Evolutionary conservation across 2,329 filamentous ascomycete species (phyloP).

Genomic region (Ploettnerulaceae sp.): DNA sequence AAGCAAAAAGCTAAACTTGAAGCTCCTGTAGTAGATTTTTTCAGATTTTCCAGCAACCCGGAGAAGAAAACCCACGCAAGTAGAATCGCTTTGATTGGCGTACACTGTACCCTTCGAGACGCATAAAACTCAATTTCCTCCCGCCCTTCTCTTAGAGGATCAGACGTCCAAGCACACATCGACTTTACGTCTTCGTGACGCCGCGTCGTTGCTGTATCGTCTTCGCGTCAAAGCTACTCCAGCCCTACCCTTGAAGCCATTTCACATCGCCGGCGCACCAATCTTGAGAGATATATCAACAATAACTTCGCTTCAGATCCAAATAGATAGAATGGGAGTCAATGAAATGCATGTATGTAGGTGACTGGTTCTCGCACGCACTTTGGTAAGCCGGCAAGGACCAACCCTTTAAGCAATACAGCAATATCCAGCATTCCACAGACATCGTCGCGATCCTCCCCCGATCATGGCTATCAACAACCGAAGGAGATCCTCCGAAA

Average conservation of each 20-base stretch:
- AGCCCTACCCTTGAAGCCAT: neutral
- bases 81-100: too few species aligned
- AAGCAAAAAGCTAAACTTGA: too few species aligned
- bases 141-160: neutral
- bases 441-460: constrained; percentile 6
- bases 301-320: neutral
- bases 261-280: neutral
- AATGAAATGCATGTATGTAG: neutral
- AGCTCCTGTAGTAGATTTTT: too few species aligned
- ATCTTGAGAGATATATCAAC: neutral
- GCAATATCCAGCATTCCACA: constrained; percentile 8
- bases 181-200: neutral
- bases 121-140: neutral
- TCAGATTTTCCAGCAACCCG: too few species aligned
- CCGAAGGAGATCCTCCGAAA: too few species aligned
- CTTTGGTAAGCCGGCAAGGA: neutral
- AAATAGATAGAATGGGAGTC: neutral
- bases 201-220: neutral
- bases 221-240: constrained; percentile 1
- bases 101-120: too few species aligned
- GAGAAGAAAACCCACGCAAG: too few species aligned
- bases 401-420: neutral
- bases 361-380: neutral
- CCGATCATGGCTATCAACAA: too few species aligned
- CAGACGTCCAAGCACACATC: neutral